Evolutionary conservation across 2,329 filamentous ascomycete genomes (phyloP).

Genomic region (Fusarium proliferatum): DNA sequence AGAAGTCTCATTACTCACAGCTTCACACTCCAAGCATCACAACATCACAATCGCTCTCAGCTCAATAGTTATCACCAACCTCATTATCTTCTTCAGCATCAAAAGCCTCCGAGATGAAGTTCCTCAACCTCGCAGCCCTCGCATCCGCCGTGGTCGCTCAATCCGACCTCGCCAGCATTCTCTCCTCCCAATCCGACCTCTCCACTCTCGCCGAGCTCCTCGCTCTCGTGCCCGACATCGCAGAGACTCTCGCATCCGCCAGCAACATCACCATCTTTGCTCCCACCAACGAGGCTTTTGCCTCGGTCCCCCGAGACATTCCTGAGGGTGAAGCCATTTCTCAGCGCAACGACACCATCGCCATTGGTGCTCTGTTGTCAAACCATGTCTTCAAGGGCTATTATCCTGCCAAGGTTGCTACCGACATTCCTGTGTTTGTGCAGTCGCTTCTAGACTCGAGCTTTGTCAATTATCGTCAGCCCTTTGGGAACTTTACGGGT

Average conservation of each 20-base stretch:
- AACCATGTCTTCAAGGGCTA: constrained; percentile 49
- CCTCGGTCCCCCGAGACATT: constrained; percentile 46
- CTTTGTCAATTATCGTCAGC: constrained; percentile 48
- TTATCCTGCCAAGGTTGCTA: constrained; percentile 45
- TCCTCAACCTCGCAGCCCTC: constrained; percentile 27
- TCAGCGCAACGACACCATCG: constrained; percentile 44
- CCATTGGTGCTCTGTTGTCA: constrained; percentile 47
- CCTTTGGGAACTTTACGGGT: constrained; percentile 52
- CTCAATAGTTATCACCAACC: not conserved
- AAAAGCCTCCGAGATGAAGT: constrained; percentile 12
- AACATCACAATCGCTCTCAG: not conserved
- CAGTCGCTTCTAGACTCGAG: constrained; percentile 47
- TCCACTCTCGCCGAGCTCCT: constrained; percentile 32
- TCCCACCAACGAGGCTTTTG: constrained; percentile 51
- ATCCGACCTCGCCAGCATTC: constrained; percentile 24
- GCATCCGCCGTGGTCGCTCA: constrained; percentile 28
- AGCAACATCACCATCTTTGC: constrained; percentile 52
- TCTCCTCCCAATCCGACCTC: constrained; percentile 34
- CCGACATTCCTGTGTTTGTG: constrained; percentile 45
- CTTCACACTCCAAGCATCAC: not conserved
- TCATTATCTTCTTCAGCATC: not conserved
- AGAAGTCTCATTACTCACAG: constrained; percentile 5
- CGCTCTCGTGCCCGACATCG: constrained; percentile 38
- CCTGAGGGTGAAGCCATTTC: constrained; percentile 49
- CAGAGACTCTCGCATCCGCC: constrained; percentile 46